Percentiles rank a stretch among this genome's conserved stretches.
These are phyloP conservation scores for Fomitopsis palustris DNA, from an alignment of 1,284 basidiomycete genomes.

Conservation along the genomic window DNA sequence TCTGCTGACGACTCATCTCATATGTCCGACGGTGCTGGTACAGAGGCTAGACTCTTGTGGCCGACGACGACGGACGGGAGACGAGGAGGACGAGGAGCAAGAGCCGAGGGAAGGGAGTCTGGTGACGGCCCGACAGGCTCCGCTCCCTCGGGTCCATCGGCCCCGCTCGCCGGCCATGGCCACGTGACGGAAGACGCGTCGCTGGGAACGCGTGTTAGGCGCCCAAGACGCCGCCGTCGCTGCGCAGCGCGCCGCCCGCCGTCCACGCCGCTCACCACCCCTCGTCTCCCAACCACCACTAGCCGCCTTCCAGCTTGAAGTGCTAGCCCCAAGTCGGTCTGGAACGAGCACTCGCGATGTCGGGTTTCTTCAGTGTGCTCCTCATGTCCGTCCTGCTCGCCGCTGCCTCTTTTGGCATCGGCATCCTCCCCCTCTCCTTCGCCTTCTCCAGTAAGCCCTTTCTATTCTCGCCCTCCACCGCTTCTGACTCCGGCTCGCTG, in stretches of 20 bases:
- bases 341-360: conserved; percentile 18
- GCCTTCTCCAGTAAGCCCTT: conserved; percentile 64
- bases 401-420: conserved; percentile 66
- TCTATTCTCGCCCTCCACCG: not conserved
- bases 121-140: not conserved
- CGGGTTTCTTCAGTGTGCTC: conserved; percentile 22
- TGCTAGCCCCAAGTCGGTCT: no score
- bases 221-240: no score
- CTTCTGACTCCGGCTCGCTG: not conserved
- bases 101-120: not conserved
- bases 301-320: not conserved
- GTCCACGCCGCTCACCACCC: not conserved
- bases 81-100: not conserved
- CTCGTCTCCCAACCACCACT: not conserved
- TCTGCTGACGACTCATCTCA: no score
- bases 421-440: conserved; percentile 73
- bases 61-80: not conserved
- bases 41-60: no score
- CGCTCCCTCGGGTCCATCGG: no score
- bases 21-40: no score
- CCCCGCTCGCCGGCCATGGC: no score
- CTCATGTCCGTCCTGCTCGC: conserved; percentile 61
- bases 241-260: not conserved
- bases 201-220: not conserved
- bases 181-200: not conserved